Base-by-base conservation (phyloP, 208 protist genomes). In the Acanthamoeba lenticulata region DNA sequence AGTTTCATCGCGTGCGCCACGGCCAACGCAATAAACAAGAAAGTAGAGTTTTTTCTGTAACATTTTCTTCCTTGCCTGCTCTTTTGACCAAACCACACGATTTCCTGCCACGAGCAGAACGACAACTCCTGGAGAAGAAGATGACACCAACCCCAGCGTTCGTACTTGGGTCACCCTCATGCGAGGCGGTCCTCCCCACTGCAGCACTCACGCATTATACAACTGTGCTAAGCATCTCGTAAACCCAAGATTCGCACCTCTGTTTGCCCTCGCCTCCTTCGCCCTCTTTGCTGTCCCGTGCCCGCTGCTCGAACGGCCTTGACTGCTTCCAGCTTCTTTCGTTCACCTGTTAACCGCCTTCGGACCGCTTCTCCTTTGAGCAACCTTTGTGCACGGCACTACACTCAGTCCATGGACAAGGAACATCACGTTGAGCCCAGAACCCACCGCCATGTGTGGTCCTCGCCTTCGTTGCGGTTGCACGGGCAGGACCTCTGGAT, bases 401-500 rank as follows among this genome's bases (percentile, higher is more conserved):
- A 60, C 52, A 24, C 7, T 21, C 15, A 29, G n/a, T 67, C n/a
- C 57, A 11, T 29, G 57, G 27, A 32, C n/a, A 67, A 29, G n/a
- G 27, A 65, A 67, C 57, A 67, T 11, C n/a, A 34, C n/a, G n/a
- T n/a, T 21, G 69, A 79, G 38, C 69, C 69, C 4, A 17, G 69
- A n/a, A 79, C 36, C 24, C 69, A 79, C 19, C 69, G 69, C 38
- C 69, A 79, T 9, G 69, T 45, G 15, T 45, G 21, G 2, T 79
- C 69, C 34, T 79, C 69, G 21, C 69, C 69, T 4, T 79, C 69
- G 69, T 45, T 45, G 69, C 5, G 5, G 69, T 36, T 45, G 13
- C 69, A 45, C 36, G 69, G 69, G 3, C 69, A 79, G 36, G 69
- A 79, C 69, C 38, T 79, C 34, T 79, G 69, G 69, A 38, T 79